A percentile compares a stretch with the other conserved stretches of the same genome.
These are phyloP conservation scores for Megacollybia marginata DNA, from an alignment of 768 basidiomycete genomes.

Conservation along the genomic window DNA sequence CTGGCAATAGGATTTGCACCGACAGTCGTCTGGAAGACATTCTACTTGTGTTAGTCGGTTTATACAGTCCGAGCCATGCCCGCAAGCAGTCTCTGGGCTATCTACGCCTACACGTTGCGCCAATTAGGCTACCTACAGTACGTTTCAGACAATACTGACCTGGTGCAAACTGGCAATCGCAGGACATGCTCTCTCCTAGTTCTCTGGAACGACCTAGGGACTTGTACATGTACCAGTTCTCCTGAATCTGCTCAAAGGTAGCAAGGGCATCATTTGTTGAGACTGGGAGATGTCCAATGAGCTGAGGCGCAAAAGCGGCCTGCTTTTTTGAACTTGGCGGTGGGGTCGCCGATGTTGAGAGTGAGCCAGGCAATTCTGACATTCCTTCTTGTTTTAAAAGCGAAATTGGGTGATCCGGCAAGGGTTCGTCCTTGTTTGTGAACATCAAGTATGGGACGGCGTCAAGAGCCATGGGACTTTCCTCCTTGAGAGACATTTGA, in stretches of 20 bases:
- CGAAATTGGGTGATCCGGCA: too few relatives aligned
- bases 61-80: constrained; percentile 87
- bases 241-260: constrained; percentile 65
- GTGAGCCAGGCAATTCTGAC: neutral
- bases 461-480: too few relatives aligned
- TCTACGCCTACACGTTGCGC: constrained; percentile 42
- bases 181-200: constrained; percentile 87
- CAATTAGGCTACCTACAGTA: constrained; percentile 1
- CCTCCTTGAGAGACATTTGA: too few relatives aligned
- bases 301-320: constrained; percentile 37
- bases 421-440: too few relatives aligned
- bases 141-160: constrained; percentile 46
- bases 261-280: constrained; percentile 67
- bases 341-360: constrained; percentile 20
- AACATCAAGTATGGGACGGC: too few relatives aligned
- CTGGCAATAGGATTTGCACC: constrained; percentile 72
- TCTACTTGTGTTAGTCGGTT: constrained; percentile 97
- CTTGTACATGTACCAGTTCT: constrained; percentile 84
- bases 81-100: constrained; percentile 66
- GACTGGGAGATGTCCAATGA: constrained; percentile 74
- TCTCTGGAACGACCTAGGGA: constrained; percentile 84
- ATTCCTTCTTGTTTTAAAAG: too few relatives aligned
- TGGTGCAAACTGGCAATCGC: constrained; percentile 82
- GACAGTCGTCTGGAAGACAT: constrained; percentile 86
- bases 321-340: constrained; percentile 26